Evolutionary conservation across 345 rosid genomes (phyloP).

Genomic region (Corchorus capsularis): DNA sequence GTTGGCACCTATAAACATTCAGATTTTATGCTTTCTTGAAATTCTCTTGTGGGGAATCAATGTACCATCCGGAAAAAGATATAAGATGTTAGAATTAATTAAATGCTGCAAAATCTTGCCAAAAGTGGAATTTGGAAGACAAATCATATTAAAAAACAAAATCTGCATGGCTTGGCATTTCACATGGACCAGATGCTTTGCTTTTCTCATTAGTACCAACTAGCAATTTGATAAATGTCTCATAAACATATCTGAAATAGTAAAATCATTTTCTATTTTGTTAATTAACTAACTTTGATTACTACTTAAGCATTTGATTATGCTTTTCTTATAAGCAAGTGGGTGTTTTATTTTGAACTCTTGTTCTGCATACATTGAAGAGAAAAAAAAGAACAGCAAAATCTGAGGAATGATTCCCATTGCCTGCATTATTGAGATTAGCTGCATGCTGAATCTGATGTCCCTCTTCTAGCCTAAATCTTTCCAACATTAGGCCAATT

Average conservation of each 20-base stretch:
- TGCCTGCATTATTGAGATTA: conserved; percentile 12
- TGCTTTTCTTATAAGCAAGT: background rate
- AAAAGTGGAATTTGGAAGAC: background rate
- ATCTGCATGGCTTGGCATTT: background rate
- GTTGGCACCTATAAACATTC: conserved; percentile 16
- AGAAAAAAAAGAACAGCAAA: background rate
- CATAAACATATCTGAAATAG: too few relatives aligned
- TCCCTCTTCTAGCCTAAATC: conserved; percentile 5
- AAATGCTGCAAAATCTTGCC: background rate
- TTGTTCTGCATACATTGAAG: background rate
- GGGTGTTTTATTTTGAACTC: background rate
- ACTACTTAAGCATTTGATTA: background rate
- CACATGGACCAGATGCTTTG: conserved; percentile 17
- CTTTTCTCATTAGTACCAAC: background rate
- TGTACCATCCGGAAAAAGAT: background rate
- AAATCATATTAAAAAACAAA: background rate
- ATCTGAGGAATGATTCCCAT: background rate
- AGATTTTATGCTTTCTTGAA: conserved; percentile 15
- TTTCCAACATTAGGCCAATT: conserved; percentile 7
- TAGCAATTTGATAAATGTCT: background rate
- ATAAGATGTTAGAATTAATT: background rate
- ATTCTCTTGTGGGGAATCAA: conserved; percentile 13
- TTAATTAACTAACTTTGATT: background rate
- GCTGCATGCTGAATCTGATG: conserved; percentile 22
- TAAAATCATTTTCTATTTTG: too few relatives aligned